phyloP scores from a whole-genome alignment of 164 flowering plant genomes.

The Vitis amurensis region DNA sequence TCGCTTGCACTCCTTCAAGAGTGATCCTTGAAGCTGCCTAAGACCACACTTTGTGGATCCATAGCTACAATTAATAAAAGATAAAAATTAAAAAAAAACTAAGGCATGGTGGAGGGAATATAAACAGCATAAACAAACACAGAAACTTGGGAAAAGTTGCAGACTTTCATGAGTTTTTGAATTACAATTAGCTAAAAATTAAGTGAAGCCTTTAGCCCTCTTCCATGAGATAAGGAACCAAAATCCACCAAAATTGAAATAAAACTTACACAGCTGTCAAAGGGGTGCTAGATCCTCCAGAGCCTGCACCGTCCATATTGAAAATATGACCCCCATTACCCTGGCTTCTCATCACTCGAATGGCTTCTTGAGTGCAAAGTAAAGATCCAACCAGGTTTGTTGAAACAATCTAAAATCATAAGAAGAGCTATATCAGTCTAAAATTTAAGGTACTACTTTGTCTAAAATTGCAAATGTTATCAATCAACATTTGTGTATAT shows the following conservation, averaged over 20 bases:
- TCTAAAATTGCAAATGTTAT: background rate
- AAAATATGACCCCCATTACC: slow-evolving; percentile 82
- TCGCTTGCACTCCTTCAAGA: slow-evolving; percentile 73
- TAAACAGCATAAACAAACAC: background rate
- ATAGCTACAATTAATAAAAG: slow-evolving; percentile 44
- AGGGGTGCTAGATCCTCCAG: slow-evolving; percentile 99
- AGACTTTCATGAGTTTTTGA: background rate
- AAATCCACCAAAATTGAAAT: background rate
- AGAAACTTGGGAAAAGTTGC: background rate
- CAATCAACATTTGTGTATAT: background rate
- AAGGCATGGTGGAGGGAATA: background rate
- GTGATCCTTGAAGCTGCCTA: slow-evolving; percentile 89
- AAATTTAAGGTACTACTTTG: background rate
- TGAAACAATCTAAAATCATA: slow-evolving; percentile 70
- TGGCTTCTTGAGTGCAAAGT: slow-evolving; percentile 92
- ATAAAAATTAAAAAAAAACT: background rate
- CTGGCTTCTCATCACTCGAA: slow-evolving; percentile 66
- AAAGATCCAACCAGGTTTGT: slow-evolving; percentile 92
- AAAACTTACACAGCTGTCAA: slow-evolving; percentile 91
- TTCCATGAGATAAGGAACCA: background rate
- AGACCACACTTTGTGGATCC: slow-evolving; percentile 97
- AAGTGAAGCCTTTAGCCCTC: background rate
- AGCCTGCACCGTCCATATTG: slow-evolving; percentile 99
- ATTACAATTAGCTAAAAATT: background rate
- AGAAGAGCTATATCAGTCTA: background rate